Evolutionary conservation across 208 protist species (phyloP), one percentile per base, ranked within the genome.

Genomic region (Tetramitus jugosus): DNA sequence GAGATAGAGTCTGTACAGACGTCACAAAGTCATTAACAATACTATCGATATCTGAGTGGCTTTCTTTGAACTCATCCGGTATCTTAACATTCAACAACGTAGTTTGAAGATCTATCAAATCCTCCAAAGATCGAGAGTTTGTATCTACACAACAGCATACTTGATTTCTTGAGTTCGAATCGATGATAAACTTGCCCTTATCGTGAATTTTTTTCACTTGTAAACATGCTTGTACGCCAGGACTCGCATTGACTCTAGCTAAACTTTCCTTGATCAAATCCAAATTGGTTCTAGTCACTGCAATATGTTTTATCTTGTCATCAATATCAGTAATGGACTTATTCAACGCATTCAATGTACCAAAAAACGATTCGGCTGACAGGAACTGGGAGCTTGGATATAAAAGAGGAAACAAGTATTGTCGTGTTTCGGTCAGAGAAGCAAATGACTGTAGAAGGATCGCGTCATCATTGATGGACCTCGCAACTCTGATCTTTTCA

Each of bases 381-480:
- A 0, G 17, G 35, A 49, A 71, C n/a, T n/a, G n/a, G n/a, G n/a
- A n/a, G n/a, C 31, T 49, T 49, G 35, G 65, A 49, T 71, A 71
- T 26, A 71, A 4, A 1, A 71, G 4, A 23, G 29, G n/a, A 31
- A 26, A 71, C 40, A 71, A 33, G 49, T 71, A 49, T 35, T 42
- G 4, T 33, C 65, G 3, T 8, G 39, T 31, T 6, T 37, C 33
- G 13, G 10, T 71, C 20, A 71, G 10, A 49, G 65, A 71, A 35
- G 65, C 65, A 71, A 71, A 71, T 23, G 65, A 71, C 31, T 71
- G 65, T 4, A 71, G 26, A n/a, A n/a, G 31, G 3, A 71, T 42
- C 43, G 65, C 65, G 35, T 71, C 39, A 33, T 71, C 65, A 35
- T 35, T 71, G 1, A 71, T 23, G 43, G 26, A 17, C 33, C 65